phyloP scores from a whole-genome alignment of 2,329 filamentous ascomycete genomes.

The Colletotrichum endophyticum region DNA sequence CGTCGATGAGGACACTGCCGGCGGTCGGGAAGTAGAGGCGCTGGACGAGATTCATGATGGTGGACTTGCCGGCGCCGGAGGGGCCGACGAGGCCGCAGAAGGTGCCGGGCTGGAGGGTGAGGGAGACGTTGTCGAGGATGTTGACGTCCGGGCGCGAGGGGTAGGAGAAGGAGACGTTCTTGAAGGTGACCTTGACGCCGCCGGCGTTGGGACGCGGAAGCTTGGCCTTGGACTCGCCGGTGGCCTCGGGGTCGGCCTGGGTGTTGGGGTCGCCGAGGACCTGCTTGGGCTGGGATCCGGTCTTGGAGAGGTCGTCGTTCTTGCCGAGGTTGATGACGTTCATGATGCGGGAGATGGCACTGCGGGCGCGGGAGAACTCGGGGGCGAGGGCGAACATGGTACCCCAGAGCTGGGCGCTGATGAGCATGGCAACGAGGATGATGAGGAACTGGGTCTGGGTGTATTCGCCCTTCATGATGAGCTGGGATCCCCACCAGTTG shows the following conservation, averaged over 20 bases:
- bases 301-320: slow-evolving; percentile 31
- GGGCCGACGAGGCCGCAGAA: slow-evolving; percentile 50
- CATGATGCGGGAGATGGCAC: slow-evolving; percentile 54
- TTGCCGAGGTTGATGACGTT: slow-evolving; percentile 32
- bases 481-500: slow-evolving; percentile 71
- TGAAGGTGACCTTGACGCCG: slow-evolving; percentile 51
- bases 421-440: slow-evolving; percentile 64
- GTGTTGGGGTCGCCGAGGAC: slow-evolving; percentile 41
- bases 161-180: slow-evolving; percentile 64
- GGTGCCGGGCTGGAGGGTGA: slow-evolving; percentile 40
- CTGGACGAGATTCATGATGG: slow-evolving; percentile 52
- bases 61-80: slow-evolving; percentile 52
- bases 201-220: slow-evolving; percentile 22
- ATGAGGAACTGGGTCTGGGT: slow-evolving; percentile 65
- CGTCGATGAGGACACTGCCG: slow-evolving; percentile 58
- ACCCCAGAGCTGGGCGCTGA: slow-evolving; percentile 66
- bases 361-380: slow-evolving; percentile 63
- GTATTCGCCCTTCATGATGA: slow-evolving; percentile 63
- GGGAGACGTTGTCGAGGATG: slow-evolving; percentile 46
- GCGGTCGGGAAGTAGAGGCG: slow-evolving; percentile 57
- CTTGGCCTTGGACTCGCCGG: slow-evolving; percentile 25
- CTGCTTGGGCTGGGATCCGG: background rate
- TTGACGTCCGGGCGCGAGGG: slow-evolving; percentile 59
- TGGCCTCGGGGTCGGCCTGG: slow-evolving; percentile 51
- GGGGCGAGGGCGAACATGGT: slow-evolving; percentile 70